A percentile compares a stretch with the other conserved stretches of the same genome.
Conservation (phyloP, 345 rosid species). For the Noccaea caerulescens region DNA sequence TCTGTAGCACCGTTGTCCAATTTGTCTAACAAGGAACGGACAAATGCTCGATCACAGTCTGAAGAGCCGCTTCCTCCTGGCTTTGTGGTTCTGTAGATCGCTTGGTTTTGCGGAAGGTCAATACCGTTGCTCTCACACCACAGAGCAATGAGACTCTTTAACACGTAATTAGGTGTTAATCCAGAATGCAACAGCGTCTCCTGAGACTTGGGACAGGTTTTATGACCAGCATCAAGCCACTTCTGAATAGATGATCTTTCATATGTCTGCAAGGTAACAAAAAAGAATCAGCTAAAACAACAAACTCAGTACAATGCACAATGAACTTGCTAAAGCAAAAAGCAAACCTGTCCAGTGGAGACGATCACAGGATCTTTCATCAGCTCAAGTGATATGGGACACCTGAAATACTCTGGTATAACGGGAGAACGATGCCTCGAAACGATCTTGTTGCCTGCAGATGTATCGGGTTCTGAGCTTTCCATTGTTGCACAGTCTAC, state of each 20-base stretch:
- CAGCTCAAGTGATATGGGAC: conserved; percentile 96
- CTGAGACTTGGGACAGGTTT: conserved; percentile 97
- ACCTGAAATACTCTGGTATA: conserved; percentile 94
- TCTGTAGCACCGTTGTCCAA: conserved; percentile 67
- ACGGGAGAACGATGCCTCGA: conserved; percentile 88
- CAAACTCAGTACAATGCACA: conserved; percentile 25
- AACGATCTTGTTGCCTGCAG: conserved; percentile 50
- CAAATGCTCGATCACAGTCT: conserved; percentile 81
- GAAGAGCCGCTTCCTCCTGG: conserved; percentile 60
- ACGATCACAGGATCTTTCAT: conserved; percentile 99
- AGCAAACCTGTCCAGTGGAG: conserved; percentile 92
- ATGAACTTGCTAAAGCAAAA: conserved; percentile 15
- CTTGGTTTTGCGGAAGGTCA: conserved; percentile 83
- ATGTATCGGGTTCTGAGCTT: conserved; percentile 58
- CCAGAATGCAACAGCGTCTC: conserved; percentile 87
- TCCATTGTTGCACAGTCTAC: conserved; percentile 60
- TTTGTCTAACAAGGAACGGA: conserved; percentile 64
- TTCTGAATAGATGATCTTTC: conserved; percentile 95
- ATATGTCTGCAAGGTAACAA: conserved; percentile 69
- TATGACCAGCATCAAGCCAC: conserved; percentile 98
- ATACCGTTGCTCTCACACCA: conserved; percentile 98
- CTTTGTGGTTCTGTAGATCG: conserved; percentile 57
- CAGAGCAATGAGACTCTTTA: conserved; percentile 87
- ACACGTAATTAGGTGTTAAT: conserved; percentile 85
- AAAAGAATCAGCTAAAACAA: conserved; percentile 30